Base-by-base conservation (phyloP, 257 asterid genomes). In the Solanum habrochaites region DNA sequence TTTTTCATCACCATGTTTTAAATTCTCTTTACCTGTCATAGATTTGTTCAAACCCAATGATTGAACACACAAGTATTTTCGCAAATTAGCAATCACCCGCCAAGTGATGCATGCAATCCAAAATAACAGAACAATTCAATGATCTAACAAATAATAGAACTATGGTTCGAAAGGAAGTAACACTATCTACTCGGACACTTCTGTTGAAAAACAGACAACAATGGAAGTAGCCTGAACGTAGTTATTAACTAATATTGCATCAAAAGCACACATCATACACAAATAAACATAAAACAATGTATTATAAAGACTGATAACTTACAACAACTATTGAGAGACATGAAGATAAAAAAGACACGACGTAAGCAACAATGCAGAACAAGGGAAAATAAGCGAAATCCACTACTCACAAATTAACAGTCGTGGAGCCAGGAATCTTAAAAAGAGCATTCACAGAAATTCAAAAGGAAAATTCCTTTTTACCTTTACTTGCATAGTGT, bases 11-110 rank as follows among this genome's bases (percentile, higher is more conserved):
- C 32, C 88, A 21, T 47, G 70, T 66, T 86, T 90, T 87, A 83
- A 71, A 85, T 89, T 89, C 72, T 90, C 93, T 82, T 90, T 89
- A 42, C 93, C 98, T 93, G 86, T 75, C 89, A 92, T 69, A 89
- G 85, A 87, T 89, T 58, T 83, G 86, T 88, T 85, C 91, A 89
- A 86, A 83, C 39, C 86, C 71, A 88, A 77, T 64, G 89, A 47
- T 78, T 87, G 87, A 90, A 40, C 80, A 66, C 13, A 42, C 12
- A 80, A 15, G 64, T 29, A 80, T 5, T 43, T 43, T 14, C 3
- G 10, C 40, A 27, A 75, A 42, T 43, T 78, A 78, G 64, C 64
- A 45, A 43, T 43, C 40, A 78, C 25, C 67, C 0, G 1, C 2
- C 43, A 80, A 27, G 6, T 10, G 67, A 80, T 27, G 64, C 27